Conservation (phyloP, 345 rosid genomes). For the Eucalyptus cloeziana region DNA sequence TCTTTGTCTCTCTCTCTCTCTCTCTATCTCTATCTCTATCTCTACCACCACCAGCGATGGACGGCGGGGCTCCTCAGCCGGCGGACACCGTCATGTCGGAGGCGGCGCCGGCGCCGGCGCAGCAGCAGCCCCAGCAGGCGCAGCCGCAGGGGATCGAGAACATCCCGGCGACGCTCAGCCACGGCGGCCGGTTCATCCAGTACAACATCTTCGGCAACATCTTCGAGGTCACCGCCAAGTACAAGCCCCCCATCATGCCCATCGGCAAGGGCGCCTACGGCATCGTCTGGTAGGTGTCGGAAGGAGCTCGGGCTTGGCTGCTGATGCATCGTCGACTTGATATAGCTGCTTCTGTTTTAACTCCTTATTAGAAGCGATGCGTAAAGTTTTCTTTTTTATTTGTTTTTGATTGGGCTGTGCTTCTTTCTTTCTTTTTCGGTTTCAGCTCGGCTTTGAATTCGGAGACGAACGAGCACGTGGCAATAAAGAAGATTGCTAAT, state of each 20-base stretch:
- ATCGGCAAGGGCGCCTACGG: conserved; percentile 99
- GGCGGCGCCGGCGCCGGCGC: conserved; percentile 16
- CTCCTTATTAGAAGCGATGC: background rate
- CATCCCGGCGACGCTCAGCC: conserved; percentile 81
- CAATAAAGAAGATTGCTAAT: conserved; percentile 78
- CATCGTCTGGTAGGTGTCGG: conserved; percentile 68
- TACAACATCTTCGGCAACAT: conserved; percentile 94
- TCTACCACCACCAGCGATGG: background rate
- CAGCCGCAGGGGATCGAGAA: conserved; percentile 50
- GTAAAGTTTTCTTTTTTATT: background rate
- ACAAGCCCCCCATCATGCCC: conserved; percentile 96
- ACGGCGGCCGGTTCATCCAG: conserved; percentile 93
- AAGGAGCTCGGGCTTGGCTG: background rate
- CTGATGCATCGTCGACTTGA: background rate
- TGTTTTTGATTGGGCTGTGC: background rate
- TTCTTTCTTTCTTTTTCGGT: background rate
- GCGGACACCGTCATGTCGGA: conserved; percentile 84
- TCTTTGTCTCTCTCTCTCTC: background rate
- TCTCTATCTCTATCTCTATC: too few species aligned
- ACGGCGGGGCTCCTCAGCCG: conserved; percentile 27
- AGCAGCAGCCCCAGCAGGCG: conserved; percentile 2
- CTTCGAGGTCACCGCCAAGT: conserved; percentile 95
- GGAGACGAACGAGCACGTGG: conserved; percentile 73
- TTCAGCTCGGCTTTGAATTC: conserved; percentile 61
- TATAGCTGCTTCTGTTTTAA: background rate